Evolutionary conservation across 805 yeast species (phyloP).

Genomic region (Starmerella sirachaensis): DNA sequence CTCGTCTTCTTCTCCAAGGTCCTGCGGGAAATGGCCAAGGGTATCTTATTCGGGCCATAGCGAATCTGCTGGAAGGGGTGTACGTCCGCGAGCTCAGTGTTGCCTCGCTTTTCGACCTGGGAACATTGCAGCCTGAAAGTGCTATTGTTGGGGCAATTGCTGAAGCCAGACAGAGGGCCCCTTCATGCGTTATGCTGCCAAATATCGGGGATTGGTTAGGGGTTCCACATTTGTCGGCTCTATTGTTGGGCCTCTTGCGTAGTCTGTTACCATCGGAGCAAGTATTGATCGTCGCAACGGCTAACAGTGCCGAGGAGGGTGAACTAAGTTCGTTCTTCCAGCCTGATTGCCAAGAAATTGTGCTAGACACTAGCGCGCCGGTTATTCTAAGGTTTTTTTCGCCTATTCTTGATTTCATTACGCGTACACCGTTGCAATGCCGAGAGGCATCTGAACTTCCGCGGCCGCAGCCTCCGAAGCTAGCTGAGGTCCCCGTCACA

Average conservation of each 20-base stretch:
- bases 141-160: constrained; percentile 68
- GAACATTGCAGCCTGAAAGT: constrained; percentile 60
- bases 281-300: constrained; percentile 60
- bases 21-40: constrained; percentile 73
- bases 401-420: constrained; percentile 41
- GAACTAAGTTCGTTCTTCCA: constrained; percentile 42
- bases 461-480: constrained; percentile 11
- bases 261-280: constrained; percentile 60
- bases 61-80: constrained; percentile 76
- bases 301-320: constrained; percentile 36
- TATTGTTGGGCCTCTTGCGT: constrained; percentile 50
- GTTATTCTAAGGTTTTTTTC: constrained; percentile 50
- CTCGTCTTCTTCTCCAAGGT: constrained; percentile 67
- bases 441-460: constrained; percentile 45
- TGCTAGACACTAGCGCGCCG: constrained; percentile 24
- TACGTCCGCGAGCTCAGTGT: constrained; percentile 68
- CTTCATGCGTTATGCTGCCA: constrained; percentile 75
- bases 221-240: constrained; percentile 56
- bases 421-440: constrained; percentile 59
- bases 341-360: constrained; percentile 34
- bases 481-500: constrained; percentile 2
- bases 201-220: constrained; percentile 61
- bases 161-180: constrained; percentile 83
- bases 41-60: constrained; percentile 68
- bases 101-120: constrained; percentile 40